Conservation (phyloP, 257 asterid species). For the Marsdenia floribunda region DNA sequence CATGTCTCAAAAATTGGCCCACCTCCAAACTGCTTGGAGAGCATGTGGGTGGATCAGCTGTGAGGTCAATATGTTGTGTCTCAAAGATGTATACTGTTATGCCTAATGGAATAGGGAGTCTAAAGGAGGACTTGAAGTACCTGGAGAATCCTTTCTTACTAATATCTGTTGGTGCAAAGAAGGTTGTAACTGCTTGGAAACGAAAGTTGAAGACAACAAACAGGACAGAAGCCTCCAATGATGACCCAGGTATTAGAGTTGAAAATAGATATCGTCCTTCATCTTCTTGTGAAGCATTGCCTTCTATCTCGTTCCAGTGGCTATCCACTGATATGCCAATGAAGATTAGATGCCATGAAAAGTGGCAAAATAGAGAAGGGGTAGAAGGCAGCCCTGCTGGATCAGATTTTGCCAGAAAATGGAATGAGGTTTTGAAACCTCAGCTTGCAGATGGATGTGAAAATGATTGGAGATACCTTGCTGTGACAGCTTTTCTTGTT, state of each 20-base stretch:
- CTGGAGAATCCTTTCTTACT: slow-evolving; percentile 46
- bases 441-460: slow-evolving; percentile 51
- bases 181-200: slow-evolving; percentile 95
- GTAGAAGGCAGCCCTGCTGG: slow-evolving; percentile 27
- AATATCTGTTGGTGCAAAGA: slow-evolving; percentile 94
- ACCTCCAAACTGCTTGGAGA: slow-evolving; percentile 84
- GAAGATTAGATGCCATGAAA: slow-evolving; percentile 37
- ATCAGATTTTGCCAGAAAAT: slow-evolving; percentile 29
- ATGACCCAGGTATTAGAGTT: slow-evolving; percentile 25
- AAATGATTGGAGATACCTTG: slow-evolving; percentile 94
- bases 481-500: slow-evolving; percentile 89
- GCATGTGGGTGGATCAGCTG: slow-evolving; percentile 97
- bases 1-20: slow-evolving; percentile 59
- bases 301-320: slow-evolving; percentile 78
- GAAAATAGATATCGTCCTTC: slow-evolving; percentile 28
- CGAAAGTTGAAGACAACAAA: slow-evolving; percentile 32
- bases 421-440: slow-evolving; percentile 27
- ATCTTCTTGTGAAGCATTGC: slow-evolving; percentile 23
- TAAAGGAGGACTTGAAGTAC: slow-evolving; percentile 32
- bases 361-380: slow-evolving; percentile 34
- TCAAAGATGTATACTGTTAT: slow-evolving; percentile 47
- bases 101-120: slow-evolving; percentile 28
- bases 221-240: slow-evolving; percentile 25
- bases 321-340: slow-evolving; percentile 87
- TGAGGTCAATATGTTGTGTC: slow-evolving; percentile 72